phyloP scores from a whole-genome alignment of 257 asterid species.

The Solanum arcanum region DNA sequence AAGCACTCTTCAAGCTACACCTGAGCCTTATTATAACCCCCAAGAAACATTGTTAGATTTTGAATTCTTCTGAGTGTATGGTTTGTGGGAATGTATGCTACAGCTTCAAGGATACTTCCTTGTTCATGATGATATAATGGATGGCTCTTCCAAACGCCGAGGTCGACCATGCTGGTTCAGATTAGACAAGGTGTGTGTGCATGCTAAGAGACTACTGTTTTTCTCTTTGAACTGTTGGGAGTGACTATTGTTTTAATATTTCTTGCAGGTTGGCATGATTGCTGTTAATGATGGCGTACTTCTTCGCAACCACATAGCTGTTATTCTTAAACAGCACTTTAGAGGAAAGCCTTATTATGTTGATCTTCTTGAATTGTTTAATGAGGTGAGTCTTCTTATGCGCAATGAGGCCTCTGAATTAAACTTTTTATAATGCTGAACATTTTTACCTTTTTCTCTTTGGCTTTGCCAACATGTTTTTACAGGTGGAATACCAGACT shows the following conservation, averaged over 20 bases:
- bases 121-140: conserved; percentile 96
- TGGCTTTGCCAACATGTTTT: not conserved
- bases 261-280: conserved; percentile 75
- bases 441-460: not conserved
- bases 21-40: not conserved
- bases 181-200: conserved; percentile 47
- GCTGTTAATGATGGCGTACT: conserved; percentile 79
- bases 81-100: conserved; percentile 4
- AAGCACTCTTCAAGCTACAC: not conserved
- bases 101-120: conserved; percentile 99
- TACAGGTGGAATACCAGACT: conserved; percentile 42
- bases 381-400: conserved; percentile 44
- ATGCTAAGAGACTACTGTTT: conserved; percentile 1
- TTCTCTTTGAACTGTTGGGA: conserved; percentile 1
- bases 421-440: not conserved
- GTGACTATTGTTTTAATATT: not conserved
- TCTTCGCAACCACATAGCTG: conserved; percentile 84
- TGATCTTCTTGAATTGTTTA: conserved; percentile 78
- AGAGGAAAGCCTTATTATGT: conserved; percentile 73
- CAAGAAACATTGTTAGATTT: not conserved
- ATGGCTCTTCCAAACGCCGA: conserved; percentile 71
- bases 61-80: not conserved
- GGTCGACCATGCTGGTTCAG: conserved; percentile 94
- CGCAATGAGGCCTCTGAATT: not conserved
- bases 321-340: conserved; percentile 85